Percentiles rank a stretch among this genome's conserved stretches.
phyloP scores from a whole-genome alignment of 169 alveolate species.

The Theileria annulata region DNA sequence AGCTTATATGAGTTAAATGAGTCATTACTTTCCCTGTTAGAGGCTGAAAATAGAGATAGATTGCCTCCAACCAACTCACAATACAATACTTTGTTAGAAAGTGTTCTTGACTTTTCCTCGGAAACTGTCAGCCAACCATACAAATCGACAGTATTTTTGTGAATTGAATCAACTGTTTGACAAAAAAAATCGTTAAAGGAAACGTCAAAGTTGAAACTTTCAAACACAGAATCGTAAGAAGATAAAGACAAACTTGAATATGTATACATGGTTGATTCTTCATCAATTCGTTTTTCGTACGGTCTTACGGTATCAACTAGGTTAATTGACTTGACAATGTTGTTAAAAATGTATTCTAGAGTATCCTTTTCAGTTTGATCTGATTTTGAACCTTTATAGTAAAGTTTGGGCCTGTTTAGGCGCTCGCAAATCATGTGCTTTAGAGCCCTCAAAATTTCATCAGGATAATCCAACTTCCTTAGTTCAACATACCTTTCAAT shows the following conservation, averaged over 20 bases:
- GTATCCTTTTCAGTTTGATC: background rate
- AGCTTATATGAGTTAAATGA: conserved; percentile 5
- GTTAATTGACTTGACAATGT: conserved; percentile 2
- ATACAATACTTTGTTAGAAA: conserved; percentile 17
- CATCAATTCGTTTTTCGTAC: background rate
- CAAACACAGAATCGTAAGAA: conserved; percentile 42
- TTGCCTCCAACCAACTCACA: conserved; percentile 40
- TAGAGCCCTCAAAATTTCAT: conserved; percentile 26
- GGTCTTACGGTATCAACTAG: background rate
- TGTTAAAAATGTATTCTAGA: conserved; percentile 9
- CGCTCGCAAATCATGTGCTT: conserved; percentile 50
- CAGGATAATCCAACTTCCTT: conserved; percentile 45
- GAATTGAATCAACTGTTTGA: conserved; percentile 6
- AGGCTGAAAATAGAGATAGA: conserved; percentile 13
- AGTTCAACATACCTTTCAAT: conserved; percentile 42
- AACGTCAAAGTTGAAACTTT: conserved; percentile 15
- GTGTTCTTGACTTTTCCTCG: conserved; percentile 29
- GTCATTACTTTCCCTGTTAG: background rate
- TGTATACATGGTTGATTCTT: conserved; percentile 37
- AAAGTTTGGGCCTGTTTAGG: conserved; percentile 39
- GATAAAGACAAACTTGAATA: conserved; percentile 60
- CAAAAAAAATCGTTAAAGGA: conserved; percentile 5
- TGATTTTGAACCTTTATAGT: conserved; percentile 13
- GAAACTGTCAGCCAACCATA: conserved; percentile 56
- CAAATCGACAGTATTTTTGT: conserved; percentile 20